Evolutionary conservation across 106 monocot genomes (phyloP).

Genomic region (Gastrodia elata): DNA sequence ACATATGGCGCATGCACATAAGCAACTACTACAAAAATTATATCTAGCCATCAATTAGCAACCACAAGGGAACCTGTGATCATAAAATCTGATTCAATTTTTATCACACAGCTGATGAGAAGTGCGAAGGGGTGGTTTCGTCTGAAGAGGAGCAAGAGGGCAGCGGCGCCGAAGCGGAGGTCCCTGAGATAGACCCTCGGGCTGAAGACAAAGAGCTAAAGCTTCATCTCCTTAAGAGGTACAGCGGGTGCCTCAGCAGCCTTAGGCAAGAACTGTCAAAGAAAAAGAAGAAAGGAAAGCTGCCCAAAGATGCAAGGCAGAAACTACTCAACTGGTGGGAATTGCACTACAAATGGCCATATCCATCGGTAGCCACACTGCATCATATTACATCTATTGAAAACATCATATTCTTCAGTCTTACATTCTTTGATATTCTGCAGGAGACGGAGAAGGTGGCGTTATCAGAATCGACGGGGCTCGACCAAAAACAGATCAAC

Average conservation of each 20-base stretch:
- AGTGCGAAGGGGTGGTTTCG: constrained; percentile 27
- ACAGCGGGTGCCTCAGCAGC: constrained; percentile 58
- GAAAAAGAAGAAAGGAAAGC: constrained; percentile 68
- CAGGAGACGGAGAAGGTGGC: constrained; percentile 30
- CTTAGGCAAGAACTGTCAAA: constrained; percentile 56
- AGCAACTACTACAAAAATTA: too few relatives aligned
- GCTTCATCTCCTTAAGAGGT: constrained; percentile 54
- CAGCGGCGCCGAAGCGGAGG: constrained; percentile 29
- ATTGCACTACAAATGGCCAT: constrained; percentile 72
- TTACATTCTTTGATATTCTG: not conserved
- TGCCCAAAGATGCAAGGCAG: constrained; percentile 64
- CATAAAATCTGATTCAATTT: too few relatives aligned
- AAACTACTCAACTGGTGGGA: constrained; percentile 76
- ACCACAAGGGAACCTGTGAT: too few relatives aligned
- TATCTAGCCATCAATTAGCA: too few relatives aligned
- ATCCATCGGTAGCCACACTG: constrained; percentile 81
- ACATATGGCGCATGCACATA: too few relatives aligned
- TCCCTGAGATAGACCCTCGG: constrained; percentile 37
- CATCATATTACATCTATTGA: too few relatives aligned
- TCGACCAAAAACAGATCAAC: constrained; percentile 33
- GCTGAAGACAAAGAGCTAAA: constrained; percentile 62
- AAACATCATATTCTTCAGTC: not conserved
- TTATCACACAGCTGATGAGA: constrained; percentile 25
- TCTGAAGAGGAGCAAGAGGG: constrained; percentile 48
- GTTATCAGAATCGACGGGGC: constrained; percentile 21